Evolutionary conservation across 768 basidiomycete genomes (phyloP).

Genomic region (Lactarius sp.): DNA sequence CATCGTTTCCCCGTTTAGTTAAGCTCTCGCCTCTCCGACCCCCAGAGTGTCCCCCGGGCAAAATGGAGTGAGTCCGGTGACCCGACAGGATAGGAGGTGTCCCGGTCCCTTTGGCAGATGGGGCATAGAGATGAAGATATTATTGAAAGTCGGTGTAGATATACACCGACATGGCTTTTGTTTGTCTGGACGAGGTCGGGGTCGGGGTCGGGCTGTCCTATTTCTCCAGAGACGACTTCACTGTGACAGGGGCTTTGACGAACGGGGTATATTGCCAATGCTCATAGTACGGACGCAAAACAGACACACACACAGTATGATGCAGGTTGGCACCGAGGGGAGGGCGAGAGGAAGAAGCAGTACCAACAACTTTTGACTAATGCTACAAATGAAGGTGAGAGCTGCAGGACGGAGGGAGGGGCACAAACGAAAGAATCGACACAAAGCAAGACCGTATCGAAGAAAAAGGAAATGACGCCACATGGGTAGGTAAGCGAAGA

Average conservation of each 20-base stretch:
- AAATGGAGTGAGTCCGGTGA: constrained; percentile 4
- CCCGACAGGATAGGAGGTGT: constrained; percentile 8
- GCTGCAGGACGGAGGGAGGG: not conserved
- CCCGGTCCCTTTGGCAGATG: not conserved
- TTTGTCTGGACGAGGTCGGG: too few species aligned
- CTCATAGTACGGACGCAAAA: constrained; percentile 7
- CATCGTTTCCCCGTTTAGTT: not conserved
- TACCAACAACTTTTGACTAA: constrained; percentile 19
- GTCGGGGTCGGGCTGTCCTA: not conserved
- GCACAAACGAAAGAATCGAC: constrained; percentile 10
- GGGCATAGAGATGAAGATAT: too few species aligned
- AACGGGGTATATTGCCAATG: constrained; percentile 16
- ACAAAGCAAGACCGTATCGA: not conserved
- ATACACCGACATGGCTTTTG: not conserved
- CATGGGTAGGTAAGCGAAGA: not conserved
- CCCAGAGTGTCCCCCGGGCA: too few species aligned
- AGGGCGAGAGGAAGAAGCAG: not conserved
- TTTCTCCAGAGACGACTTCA: too few species aligned
- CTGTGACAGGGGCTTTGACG: not conserved
- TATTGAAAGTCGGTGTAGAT: too few species aligned
- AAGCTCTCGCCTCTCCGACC: too few species aligned
- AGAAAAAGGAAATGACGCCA: not conserved
- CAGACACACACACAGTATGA: constrained; percentile 5
- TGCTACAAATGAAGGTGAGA: constrained; percentile 24
- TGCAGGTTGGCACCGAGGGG: constrained; percentile 7